These are phyloP conservation scores for Fulvia fulva DNA, from an alignment of 2,329 filamentous ascomycete species.

Conservation along the genomic window DNA sequence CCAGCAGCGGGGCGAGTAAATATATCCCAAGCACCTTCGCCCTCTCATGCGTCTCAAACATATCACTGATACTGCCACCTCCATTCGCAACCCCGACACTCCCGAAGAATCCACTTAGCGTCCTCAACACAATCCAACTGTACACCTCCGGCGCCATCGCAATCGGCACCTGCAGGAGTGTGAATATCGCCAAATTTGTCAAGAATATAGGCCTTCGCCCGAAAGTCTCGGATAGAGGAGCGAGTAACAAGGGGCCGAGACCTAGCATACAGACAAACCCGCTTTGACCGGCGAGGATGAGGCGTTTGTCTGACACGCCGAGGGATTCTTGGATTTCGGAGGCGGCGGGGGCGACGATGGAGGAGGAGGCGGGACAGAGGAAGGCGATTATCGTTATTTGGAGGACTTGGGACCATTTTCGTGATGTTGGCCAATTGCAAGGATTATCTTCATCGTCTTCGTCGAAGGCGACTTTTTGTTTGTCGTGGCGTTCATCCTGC, in stretches of 20 bases:
- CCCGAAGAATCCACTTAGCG: constrained; percentile 46
- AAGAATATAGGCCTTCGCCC: constrained; percentile 44
- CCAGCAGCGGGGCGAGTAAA: constrained; percentile 39
- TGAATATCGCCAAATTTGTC: constrained; percentile 41
- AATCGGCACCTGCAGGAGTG: constrained; percentile 44
- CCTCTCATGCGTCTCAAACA: constrained; percentile 45
- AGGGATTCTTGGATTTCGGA: background rate
- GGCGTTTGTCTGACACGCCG: constrained; percentile 17
- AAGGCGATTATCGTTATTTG: constrained; percentile 8
- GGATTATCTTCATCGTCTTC: constrained; percentile 4
- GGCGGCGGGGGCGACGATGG: constrained; percentile 6
- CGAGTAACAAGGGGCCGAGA: constrained; percentile 44
- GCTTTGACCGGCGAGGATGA: constrained; percentile 46
- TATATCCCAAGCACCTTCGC: constrained; percentile 45
- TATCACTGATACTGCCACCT: constrained; percentile 48
- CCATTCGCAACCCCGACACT: constrained; percentile 50
- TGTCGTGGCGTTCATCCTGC: background rate
- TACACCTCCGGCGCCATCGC: constrained; percentile 45
- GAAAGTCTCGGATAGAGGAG: constrained; percentile 46
- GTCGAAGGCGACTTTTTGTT: background rate
- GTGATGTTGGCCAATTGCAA: constrained; percentile 1
- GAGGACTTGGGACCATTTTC: constrained; percentile 4
- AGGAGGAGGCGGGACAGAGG: constrained; percentile 6
- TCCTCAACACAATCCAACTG: constrained; percentile 41
- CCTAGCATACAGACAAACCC: constrained; percentile 49